Conservation (phyloP, 1,284 basidiomycete genomes). For the Marasmius sp. region DNA sequence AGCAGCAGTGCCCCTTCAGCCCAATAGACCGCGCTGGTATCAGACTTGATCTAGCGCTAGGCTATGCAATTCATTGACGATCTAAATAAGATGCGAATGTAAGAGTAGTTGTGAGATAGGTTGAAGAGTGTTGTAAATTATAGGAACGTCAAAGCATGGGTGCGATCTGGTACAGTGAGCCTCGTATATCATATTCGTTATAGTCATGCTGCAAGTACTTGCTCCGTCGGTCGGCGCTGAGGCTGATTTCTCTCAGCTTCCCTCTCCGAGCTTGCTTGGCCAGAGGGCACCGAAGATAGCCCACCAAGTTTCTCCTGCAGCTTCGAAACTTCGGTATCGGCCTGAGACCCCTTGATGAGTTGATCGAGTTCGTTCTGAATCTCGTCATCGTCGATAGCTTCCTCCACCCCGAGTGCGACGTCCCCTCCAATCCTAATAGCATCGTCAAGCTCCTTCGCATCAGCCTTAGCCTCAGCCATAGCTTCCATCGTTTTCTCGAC, state of each 20-base stretch:
- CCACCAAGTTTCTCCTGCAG: conserved; percentile 5
- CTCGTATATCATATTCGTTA: too few species aligned
- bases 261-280: not conserved
- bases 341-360: conserved; percentile 50
- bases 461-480: conserved; percentile 78
- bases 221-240: not conserved
- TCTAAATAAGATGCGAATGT: too few species aligned
- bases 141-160: too few species aligned
- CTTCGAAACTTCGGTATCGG: conserved; percentile 15
- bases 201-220: too few species aligned
- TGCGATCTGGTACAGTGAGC: too few species aligned
- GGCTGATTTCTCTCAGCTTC: not conserved
- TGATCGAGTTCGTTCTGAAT: conserved; percentile 60
- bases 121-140: too few species aligned
- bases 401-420: conserved; percentile 50
- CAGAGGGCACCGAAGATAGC: not conserved
- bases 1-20: too few species aligned
- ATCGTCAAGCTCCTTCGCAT: conserved; percentile 82
- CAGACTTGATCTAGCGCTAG: too few species aligned
- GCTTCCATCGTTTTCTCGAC: conserved; percentile 88
- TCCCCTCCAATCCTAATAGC: conserved; percentile 70
- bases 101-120: too few species aligned
- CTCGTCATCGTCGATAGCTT: conserved; percentile 53
- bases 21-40: too few species aligned
- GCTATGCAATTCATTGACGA: too few species aligned